phyloP scores from a whole-genome alignment of 1,139 yeast species.

The Saccharomycopsis crataegensis region DNA sequence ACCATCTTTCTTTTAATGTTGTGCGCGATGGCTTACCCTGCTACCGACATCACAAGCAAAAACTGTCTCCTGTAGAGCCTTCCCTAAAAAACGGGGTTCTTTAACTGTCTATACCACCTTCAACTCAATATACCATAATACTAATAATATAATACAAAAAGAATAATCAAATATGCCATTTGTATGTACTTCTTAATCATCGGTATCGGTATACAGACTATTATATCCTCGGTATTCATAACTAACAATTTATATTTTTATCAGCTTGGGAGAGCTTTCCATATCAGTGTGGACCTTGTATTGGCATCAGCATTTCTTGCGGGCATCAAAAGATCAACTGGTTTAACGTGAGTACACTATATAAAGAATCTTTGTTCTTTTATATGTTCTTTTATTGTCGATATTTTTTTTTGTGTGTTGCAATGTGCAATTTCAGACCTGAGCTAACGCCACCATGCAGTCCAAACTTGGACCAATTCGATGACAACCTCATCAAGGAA shows the following conservation, averaged over 20 bases:
- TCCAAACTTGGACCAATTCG: constrained; percentile 33
- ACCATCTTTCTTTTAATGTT: too few relatives aligned
- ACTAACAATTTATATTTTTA: background rate
- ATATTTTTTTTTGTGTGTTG: background rate
- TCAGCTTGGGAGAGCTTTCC: constrained; percentile 50
- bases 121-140: background rate
- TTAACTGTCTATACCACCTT: too few relatives aligned
- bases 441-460: background rate
- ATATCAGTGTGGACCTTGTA: constrained; percentile 64
- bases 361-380: background rate
- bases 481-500: constrained; percentile 45
- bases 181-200: background rate
- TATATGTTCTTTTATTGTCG: background rate
- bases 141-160: background rate
- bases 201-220: too few relatives aligned
- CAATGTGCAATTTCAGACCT: background rate
- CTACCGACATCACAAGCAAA: too few relatives aligned
- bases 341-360: constrained; percentile 45
- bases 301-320: constrained; percentile 79
- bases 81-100: too few relatives aligned
- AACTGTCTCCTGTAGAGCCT: too few relatives aligned
- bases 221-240: too few relatives aligned
- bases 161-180: background rate
- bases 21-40: too few relatives aligned
- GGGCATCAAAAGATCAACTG: constrained; percentile 84